These are phyloP conservation scores for Chaetoceros muelleri DNA, from an alignment of 108 stramenopile genomes.

Conservation along the genomic window DNA sequence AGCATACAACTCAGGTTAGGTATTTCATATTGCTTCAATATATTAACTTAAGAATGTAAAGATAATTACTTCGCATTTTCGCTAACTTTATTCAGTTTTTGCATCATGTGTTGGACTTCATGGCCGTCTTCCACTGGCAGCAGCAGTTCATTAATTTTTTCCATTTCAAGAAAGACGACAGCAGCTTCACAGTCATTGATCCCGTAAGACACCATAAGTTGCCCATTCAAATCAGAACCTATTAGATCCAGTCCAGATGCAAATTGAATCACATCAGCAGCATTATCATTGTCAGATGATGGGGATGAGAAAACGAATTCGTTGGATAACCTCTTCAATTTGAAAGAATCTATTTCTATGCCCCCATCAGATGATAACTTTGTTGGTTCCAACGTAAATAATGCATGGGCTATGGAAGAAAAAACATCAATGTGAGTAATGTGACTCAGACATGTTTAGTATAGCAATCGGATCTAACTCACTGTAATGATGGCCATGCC, in stretches of 20 bases:
- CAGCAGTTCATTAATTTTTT: slow-evolving; percentile 17
- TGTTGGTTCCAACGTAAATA: slow-evolving; percentile 19
- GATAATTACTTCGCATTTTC: no score
- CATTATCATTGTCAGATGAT: slow-evolving; percentile 10
- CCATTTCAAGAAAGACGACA: slow-evolving; percentile 13
- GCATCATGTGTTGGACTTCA: background rate
- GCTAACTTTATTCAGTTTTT: no score
- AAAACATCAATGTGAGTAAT: slow-evolving; percentile 28
- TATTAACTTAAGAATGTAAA: no score
- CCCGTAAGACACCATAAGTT: slow-evolving; percentile 34
- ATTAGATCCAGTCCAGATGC: slow-evolving; percentile 57
- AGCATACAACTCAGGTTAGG: no score
- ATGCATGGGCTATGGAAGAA: slow-evolving; percentile 37
- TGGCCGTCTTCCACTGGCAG: slow-evolving; percentile 10
- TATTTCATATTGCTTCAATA: no score
- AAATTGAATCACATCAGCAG: slow-evolving; percentile 81
- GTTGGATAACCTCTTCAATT: slow-evolving; percentile 50
- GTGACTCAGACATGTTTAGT: no score
- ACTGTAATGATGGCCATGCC: slow-evolving; percentile 83
- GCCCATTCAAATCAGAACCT: slow-evolving; percentile 25
- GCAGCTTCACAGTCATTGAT: slow-evolving; percentile 67
- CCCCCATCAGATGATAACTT: slow-evolving; percentile 31
- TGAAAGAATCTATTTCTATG: slow-evolving; percentile 63
- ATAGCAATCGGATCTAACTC: no score
- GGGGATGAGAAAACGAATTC: slow-evolving; percentile 52